Base-by-base conservation (phyloP, 2,329 filamentous ascomycete species). In the Cladosporium colombiae region DNA sequence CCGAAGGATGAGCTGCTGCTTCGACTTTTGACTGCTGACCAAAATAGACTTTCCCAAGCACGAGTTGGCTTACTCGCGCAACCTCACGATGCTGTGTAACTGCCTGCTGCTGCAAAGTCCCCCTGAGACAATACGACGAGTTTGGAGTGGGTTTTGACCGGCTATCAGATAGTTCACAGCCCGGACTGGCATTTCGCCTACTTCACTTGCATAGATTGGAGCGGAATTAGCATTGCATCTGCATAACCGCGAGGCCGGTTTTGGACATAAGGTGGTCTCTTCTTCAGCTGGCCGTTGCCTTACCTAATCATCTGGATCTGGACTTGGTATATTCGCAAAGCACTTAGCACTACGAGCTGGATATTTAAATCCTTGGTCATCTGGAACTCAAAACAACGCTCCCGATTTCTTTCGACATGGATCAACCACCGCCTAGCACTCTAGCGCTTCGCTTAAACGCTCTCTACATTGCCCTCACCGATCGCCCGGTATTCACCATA, bases 401-500 rank as follows among this genome's bases (percentile, higher is more conserved):
- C 6, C 14, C 16, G 6, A 52, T 18, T 14, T 25, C 49, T 27
- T 7, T 8, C 31, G 25, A 37, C 31, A 57, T 57, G 53, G 29
- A 29, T 6, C 59, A 49, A 53, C 46, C 23, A 37, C 44, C 59
- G 14, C 59, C 59, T 5, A 62, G 18, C 29, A 62, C 44, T 21
- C 44, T 62, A 21, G 14, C 21, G 13, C 59, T 62, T 27, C 59
- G 59, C 44, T n/a, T 37, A 27, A 62, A 62, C 23, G 46, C 59
- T 25, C 31, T 63, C n/a, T 63, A 63, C 49, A 50, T 35, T 25
- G 25, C 60, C 23, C 6, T 55, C 33, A 56, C 23, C 60, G 49
- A 63, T 25, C 60, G 49, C 23, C 60, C 60, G 14, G 53, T 64
- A 11, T 33, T 72, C 31, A 62, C 58, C 21, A 27, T 68, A 16